Evolutionary conservation across 345 rosid genomes (phyloP).

Genomic region (Gynandropsis gynandra): DNA sequence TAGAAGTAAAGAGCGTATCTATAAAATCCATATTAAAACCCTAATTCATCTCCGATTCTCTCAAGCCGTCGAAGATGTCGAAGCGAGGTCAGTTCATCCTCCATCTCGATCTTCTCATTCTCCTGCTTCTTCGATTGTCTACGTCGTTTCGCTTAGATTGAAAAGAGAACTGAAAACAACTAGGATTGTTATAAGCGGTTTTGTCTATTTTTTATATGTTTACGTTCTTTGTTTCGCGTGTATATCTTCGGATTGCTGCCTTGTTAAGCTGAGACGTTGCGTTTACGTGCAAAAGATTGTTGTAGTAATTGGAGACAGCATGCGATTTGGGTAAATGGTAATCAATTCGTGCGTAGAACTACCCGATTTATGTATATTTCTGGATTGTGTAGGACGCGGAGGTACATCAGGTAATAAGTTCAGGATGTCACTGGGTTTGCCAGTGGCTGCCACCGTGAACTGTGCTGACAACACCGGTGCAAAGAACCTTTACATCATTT

Average conservation of each 20-base stretch:
- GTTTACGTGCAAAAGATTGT: no score
- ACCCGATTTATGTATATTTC: neutral
- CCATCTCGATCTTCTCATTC: neutral
- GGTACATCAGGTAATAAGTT: slow-evolving; percentile 79
- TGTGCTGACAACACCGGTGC: slow-evolving; percentile 84
- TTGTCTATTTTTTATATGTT: no score
- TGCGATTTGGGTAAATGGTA: no score
- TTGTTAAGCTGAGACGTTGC: no score
- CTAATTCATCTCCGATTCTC: neutral
- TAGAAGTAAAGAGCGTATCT: neutral
- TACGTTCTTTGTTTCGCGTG: no score
- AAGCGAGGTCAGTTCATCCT: slow-evolving; percentile 46
- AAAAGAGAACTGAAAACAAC: neutral
- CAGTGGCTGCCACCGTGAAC: slow-evolving; percentile 84
- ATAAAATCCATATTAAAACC: slow-evolving; percentile 18
- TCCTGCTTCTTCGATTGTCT: neutral
- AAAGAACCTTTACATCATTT: slow-evolving; percentile 75
- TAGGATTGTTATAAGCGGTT: no score
- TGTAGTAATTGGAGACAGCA: no score
- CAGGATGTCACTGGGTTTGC: slow-evolving; percentile 85
- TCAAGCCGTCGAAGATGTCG: slow-evolving; percentile 50
- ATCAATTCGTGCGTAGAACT: no score
- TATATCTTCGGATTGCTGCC: no score
- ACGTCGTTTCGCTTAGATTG: neutral
- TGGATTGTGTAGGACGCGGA: slow-evolving; percentile 47